Evolutionary conservation across 805 yeast species (phyloP), one percentile per base, ranked within the genome.

Genomic region (Nakazawaea sp.): DNA sequence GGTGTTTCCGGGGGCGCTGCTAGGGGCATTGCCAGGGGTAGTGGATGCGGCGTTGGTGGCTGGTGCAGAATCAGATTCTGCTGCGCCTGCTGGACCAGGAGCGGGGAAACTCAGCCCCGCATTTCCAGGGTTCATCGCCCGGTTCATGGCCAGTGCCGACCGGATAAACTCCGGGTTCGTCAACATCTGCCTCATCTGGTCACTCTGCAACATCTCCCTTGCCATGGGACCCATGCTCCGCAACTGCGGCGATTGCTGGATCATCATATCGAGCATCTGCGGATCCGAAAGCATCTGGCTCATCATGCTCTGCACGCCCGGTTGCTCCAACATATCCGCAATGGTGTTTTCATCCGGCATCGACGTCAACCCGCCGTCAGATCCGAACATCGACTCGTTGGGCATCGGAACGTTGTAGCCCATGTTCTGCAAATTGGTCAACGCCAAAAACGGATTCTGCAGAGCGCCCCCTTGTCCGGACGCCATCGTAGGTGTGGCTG

Each of bases 391-490:
- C 32, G 80, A 75, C 1, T 87, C 86, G 3, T 84, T 71, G 4
- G 98, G 97, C 59, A 92, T 67, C 50, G 87, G 89, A 6, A 88
- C 73, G 33, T 66, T 62, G 49, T 77, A 79, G 1, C 98, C 98
- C 2, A 97, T 97, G 53, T 88, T 92, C 38, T 97, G 75, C 2
- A 97, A 97, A 34, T 96, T 90, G 1, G 97, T 90, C 45, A 90
- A 67, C 45, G 83, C 96, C 9, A 95, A 89, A 51, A 92, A 68
- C 26, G 96, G 95, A 58, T 92, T 87, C 27, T 37, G 35, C 19
- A 24, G 18, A 59, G 81, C 85, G 0, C 94, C 72, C 10, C 90
- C 92, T 45, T 77, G 81, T 4, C 98, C 98, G 2, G 97, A 75
- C 3, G 95, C 76, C 33, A 90, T 70, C 51, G 81, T 85, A 13